Conservation (phyloP, 345 rosid species). For the Turritis glabra region DNA sequence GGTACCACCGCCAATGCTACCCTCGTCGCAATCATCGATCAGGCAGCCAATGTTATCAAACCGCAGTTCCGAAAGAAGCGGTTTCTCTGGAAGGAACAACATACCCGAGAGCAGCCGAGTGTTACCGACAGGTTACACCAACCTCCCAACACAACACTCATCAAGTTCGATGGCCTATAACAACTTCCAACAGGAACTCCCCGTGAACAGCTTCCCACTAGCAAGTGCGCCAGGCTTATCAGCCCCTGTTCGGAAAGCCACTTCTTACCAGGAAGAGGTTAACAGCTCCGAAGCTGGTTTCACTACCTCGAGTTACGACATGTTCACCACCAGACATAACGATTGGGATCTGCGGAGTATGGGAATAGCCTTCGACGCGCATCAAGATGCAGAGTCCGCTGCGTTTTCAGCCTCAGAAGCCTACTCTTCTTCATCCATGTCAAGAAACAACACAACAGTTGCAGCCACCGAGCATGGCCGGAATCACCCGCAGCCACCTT, state of each 20-base stretch:
- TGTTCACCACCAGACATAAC: constrained; percentile 39
- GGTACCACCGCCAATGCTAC: constrained; percentile 18
- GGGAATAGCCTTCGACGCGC: constrained; percentile 55
- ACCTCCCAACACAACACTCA: constrained; percentile 30
- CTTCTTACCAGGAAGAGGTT: constrained; percentile 60
- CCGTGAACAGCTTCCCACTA: constrained; percentile 58
- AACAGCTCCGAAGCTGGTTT: constrained; percentile 48
- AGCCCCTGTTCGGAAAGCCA: constrained; percentile 32
- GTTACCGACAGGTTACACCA: constrained; percentile 43
- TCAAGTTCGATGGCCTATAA: constrained; percentile 23
- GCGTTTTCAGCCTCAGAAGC: constrained; percentile 32
- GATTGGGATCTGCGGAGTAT: constrained; percentile 75
- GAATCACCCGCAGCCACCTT: constrained; percentile 20
- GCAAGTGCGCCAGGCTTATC: constrained; percentile 62
- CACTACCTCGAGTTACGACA: constrained; percentile 23
- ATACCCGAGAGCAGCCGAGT: constrained; percentile 63
- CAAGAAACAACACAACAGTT: constrained; percentile 29
- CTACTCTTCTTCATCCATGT: constrained; percentile 36
- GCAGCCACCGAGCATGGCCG: constrained; percentile 18
- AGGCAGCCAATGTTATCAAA: constrained; percentile 61
- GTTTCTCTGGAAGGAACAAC: constrained; percentile 48
- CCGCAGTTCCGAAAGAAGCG: constrained; percentile 43
- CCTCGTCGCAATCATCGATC: constrained; percentile 40
- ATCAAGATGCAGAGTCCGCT: constrained; percentile 52
- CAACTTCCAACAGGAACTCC: constrained; percentile 58